Evolutionary conservation across 2,329 filamentous ascomycete genomes (phyloP).

Genomic region (Remersonia thermophila): DNA sequence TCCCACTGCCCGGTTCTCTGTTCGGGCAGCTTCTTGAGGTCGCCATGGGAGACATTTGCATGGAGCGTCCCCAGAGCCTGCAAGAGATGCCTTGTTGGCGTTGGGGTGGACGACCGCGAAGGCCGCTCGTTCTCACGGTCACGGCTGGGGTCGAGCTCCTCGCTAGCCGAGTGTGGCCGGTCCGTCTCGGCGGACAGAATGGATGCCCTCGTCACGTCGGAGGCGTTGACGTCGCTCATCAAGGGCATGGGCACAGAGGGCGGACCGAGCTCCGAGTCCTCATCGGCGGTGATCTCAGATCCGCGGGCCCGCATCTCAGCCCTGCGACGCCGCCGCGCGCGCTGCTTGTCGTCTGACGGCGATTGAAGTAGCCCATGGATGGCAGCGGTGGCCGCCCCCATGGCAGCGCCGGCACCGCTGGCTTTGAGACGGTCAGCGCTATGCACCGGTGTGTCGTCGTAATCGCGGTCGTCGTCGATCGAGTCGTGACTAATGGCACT

Average conservation of each 20-base stretch:
- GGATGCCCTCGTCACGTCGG: slow-evolving; percentile 77
- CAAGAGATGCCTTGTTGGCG: slow-evolving; percentile 44
- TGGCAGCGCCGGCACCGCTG: slow-evolving; percentile 33
- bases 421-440: slow-evolving; percentile 32
- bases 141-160: slow-evolving; percentile 46
- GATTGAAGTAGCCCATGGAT: slow-evolving; percentile 22
- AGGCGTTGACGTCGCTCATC: slow-evolving; percentile 73
- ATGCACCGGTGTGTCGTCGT: slow-evolving; percentile 35
- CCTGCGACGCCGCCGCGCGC: slow-evolving; percentile 39
- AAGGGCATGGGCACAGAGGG: slow-evolving; percentile 69
- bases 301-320: slow-evolving; percentile 36
- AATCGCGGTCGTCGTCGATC: slow-evolving; percentile 27
- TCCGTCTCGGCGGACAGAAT: slow-evolving; percentile 74
- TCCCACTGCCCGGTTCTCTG: slow-evolving; percentile 29
- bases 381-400: slow-evolving; percentile 25
- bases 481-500: slow-evolving; percentile 30
- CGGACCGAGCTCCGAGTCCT: slow-evolving; percentile 43
- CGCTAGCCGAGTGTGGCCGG: slow-evolving; percentile 55
- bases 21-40: slow-evolving; percentile 42
- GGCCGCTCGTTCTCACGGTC: slow-evolving; percentile 49
- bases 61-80: slow-evolving; percentile 58
- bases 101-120: slow-evolving; percentile 51
- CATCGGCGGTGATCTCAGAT: slow-evolving; percentile 37
- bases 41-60: slow-evolving; percentile 47
- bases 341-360: slow-evolving; percentile 38